These are phyloP conservation scores for Solanum bulbocastanum DNA, from an alignment of 257 asterid genomes.

Conservation along the genomic window DNA sequence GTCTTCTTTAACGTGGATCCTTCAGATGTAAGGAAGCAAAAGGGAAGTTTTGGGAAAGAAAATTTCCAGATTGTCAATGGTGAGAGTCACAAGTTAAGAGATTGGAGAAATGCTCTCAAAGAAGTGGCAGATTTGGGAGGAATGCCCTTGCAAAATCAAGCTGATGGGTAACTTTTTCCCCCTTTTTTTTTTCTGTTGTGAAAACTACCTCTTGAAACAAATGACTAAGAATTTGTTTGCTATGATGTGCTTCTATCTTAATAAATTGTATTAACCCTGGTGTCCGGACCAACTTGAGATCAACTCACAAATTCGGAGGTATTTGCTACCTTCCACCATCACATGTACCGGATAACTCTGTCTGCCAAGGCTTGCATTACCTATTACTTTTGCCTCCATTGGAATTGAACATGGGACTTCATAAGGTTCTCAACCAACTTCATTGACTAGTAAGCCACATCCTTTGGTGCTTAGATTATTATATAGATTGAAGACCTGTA, in stretches of 20 bases:
- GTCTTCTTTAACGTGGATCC: conserved; percentile 4
- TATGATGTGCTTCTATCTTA: background rate
- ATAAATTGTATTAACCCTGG: background rate
- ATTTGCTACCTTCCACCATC: background rate
- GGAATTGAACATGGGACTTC: background rate
- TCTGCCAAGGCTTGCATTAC: background rate
- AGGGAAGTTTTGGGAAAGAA: background rate
- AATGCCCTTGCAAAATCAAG: conserved; percentile 1
- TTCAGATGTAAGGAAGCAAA: conserved; percentile 3
- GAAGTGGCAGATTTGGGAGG: conserved; percentile 7
- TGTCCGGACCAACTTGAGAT: background rate
- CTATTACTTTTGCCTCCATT: background rate
- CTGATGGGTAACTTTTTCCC: background rate
- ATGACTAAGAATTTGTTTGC: background rate
- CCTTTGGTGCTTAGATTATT: background rate
- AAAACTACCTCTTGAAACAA: background rate
- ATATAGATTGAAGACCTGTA: background rate
- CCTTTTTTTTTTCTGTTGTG: background rate
- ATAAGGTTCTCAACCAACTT: background rate
- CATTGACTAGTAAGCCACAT: background rate
- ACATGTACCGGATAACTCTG: background rate
- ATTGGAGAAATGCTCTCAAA: background rate
- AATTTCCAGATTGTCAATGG: background rate
- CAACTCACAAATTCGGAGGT: background rate
- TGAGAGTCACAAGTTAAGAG: background rate